Evolutionary conservation across 2,329 filamentous ascomycete species (phyloP).

Genomic region (Colletotrichum simmondsii): DNA sequence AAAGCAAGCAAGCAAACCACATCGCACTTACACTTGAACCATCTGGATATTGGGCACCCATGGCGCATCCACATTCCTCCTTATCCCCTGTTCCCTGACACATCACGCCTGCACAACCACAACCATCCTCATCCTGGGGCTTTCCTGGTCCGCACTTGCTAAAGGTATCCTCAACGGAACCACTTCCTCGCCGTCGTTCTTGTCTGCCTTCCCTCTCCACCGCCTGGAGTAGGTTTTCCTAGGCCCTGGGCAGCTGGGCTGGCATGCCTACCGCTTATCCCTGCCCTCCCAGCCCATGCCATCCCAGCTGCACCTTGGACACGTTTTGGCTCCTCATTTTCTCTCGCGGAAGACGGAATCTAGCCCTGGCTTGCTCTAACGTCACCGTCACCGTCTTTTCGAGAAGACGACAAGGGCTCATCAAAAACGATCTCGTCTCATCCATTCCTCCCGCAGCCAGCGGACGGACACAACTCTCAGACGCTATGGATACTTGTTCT

Average conservation of each 20-base stretch:
- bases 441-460: slow-evolving; percentile 2
- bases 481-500: not conserved
- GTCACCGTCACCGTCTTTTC: slow-evolving; percentile 36
- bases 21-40: not conserved
- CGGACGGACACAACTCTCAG: not conserved
- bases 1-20: slow-evolving; percentile 17
- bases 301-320: slow-evolving; percentile 25
- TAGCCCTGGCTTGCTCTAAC: slow-evolving; percentile 24
- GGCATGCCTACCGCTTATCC: not conserved
- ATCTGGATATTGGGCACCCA: slow-evolving; percentile 30
- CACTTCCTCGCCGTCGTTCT: not conserved
- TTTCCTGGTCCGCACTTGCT: not conserved
- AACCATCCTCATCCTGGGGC: not conserved
- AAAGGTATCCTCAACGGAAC: not conserved
- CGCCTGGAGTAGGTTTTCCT: not conserved
- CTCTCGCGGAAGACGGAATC: slow-evolving; percentile 32
- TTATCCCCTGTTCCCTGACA: slow-evolving; percentile 30
- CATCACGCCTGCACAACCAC: slow-evolving; percentile 5
- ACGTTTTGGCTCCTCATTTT: slow-evolving; percentile 34
- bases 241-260: not conserved
- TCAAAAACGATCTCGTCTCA: slow-evolving; percentile 24
- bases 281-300: slow-evolving; percentile 14
- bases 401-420: slow-evolving; percentile 18
- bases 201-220: not conserved
- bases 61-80: slow-evolving; percentile 22